Evolutionary conservation across 768 basidiomycete genomes (phyloP), one percentile per base, ranked within the genome.

Genomic region (Dendrothele bispora): DNA sequence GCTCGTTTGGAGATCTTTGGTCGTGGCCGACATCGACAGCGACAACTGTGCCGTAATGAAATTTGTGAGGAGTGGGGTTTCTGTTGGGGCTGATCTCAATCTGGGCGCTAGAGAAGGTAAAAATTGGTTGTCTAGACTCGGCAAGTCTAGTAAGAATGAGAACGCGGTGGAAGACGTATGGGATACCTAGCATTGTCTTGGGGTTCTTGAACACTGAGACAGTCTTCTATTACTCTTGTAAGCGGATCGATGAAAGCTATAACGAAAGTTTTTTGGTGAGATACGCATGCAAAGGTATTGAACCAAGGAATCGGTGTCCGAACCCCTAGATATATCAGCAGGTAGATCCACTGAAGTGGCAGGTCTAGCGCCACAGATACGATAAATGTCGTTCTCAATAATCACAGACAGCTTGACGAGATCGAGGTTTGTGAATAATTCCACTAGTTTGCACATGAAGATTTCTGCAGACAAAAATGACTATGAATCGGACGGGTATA

Each of bases 361-460:
- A 5, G 71, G 63, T 12, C 63, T 61, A 5, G 78, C 70, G 3
- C 68, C 59, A 44, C 85, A 71, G 0, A 73, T 73, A 2, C 71
- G 64, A 21, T 86, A 61, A 5, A 74, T 65, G 10, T 74, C 69
- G 26, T 76, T 76, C 32, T 81, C 77, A 26, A 77, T 71, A 18
- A 89, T 73, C 29, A 79, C 74, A 27, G 76, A 72, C 10, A 88
- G 57, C 12, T 75, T 70, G 5, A 80, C 84, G 10, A 86, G 67
- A 53, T 90, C 87, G 71, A 90, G 75, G 54, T 86, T 79, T 2
- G 79, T 77, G 59, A 83, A 87, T 36, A 84, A 71, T 60, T 88
- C 86, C 37, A 84, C 69, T 35, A 88, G 62, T 22, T 73, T 71
- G 74, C 78, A 82, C 43, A 86, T 62, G 25, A 18, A 41, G 24